Evolutionary conservation across 1,284 basidiomycete genomes (phyloP), one percentile per base, ranked within the genome.

Genomic region (Abortiporus biennis): DNA sequence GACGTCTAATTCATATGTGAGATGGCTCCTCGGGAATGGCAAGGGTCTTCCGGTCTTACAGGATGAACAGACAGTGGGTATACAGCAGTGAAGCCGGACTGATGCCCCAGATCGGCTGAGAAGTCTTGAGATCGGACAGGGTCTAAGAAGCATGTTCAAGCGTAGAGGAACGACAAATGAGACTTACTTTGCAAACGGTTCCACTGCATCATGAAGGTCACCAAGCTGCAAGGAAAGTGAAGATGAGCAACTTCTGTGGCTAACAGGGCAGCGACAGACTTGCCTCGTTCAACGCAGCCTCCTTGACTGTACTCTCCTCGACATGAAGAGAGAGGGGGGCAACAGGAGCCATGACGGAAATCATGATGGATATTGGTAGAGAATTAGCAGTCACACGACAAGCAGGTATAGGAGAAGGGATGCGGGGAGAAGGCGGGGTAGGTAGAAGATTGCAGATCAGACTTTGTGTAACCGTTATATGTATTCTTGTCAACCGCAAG

Each of bases 51-150:
- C 15, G n/a, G 24, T 32, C 19, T 17, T 19, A 23, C 36, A 41
- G n/a, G 73, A 68, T 6, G 73, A 63, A 38, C 67, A 74, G 69
- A 76, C 79, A 22, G 78, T 83, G 3, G 81, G 81, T 20, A 85
- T 66, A 12, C 74, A 74, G 61, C 81, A 84, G 45, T 77, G 68
- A 29, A 85, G 64, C 29, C 74, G 68, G 19, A 72, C 62, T 15
- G 66, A 60, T 64, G 61, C 51, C 51, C 65, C 48, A 57, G 63
- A 58, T 53, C 66, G 52, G 62, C 68, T 39, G 61, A 74, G 53
- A 55, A 71, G 44, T 66, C 62, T 59, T 65, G 57, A 40, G 62
- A 11, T 40, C 36, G 30, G 38, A 36, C 29, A 16, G 44, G 45
- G 20, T 19, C 20, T n/a, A 13, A 39, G n/a, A n/a, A n/a, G n/a